Conservation (phyloP, 345 rosid genomes). For the Citrus glauca region DNA sequence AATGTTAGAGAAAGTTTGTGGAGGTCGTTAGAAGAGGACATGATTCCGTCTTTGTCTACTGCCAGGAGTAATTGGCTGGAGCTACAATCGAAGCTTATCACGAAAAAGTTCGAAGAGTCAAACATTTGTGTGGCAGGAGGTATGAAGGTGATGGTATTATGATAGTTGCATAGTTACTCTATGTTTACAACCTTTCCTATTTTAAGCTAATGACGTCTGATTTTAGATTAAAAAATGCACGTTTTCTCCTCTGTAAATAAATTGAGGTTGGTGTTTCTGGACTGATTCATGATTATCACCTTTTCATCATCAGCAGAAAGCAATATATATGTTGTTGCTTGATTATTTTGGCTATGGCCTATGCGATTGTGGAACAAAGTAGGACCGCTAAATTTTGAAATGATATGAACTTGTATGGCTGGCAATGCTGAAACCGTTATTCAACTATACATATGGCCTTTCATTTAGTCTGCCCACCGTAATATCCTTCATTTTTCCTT, state of each 20-base stretch:
- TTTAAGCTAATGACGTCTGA: neutral
- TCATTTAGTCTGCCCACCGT: neutral
- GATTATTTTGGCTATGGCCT: neutral
- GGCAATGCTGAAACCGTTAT: neutral
- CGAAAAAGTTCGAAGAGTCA: slow-evolving; percentile 61
- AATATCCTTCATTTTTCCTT: neutral
- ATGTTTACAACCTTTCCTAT: neutral
- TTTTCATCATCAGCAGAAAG: neutral
- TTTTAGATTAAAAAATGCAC: neutral
- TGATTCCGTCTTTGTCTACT: slow-evolving; percentile 70
- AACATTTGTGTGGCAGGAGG: slow-evolving; percentile 98
- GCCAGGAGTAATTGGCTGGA: slow-evolving; percentile 93
- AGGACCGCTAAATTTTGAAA: neutral
- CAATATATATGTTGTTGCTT: neutral
- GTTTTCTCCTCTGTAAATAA: neutral
- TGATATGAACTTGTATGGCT: neutral
- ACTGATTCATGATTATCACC: neutral
- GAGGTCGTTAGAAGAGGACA: slow-evolving; percentile 86
- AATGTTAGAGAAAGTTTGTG: slow-evolving; percentile 73
- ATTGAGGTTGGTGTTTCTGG: neutral
- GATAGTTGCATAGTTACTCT: slow-evolving; percentile 5
- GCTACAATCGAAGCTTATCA: slow-evolving; percentile 70
- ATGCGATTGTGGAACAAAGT: neutral
- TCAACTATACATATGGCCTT: neutral
- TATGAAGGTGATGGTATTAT: slow-evolving; percentile 46